Evolutionary conservation across 331 rosid species (phyloP).

Genomic region (Quercus tomentella): DNA sequence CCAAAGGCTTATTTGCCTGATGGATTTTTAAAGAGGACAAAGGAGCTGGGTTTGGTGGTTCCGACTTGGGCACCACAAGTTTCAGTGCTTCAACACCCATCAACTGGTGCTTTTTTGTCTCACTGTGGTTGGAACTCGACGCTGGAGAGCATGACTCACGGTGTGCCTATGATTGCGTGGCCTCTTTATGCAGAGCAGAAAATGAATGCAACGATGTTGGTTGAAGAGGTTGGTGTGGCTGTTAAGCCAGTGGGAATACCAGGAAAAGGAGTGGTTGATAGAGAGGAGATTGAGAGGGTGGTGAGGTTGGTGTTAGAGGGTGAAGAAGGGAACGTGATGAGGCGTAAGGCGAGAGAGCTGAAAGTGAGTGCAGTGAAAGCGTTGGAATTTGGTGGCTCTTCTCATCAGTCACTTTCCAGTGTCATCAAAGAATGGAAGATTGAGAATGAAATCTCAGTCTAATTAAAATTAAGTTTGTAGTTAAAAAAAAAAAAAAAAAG

Average conservation of each 20-base stretch:
- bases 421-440: background rate
- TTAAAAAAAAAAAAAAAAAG: too few species aligned
- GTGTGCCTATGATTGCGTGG: conserved; percentile 49
- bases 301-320: conserved; percentile 27
- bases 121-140: conserved; percentile 61
- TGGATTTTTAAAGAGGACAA: conserved; percentile 31
- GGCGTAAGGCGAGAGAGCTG: conserved; percentile 12
- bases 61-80: conserved; percentile 32
- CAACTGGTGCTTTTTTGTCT: conserved; percentile 35
- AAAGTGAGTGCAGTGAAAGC: conserved; percentile 16
- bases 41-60: conserved; percentile 15
- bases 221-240: conserved; percentile 22
- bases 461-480: too few species aligned
- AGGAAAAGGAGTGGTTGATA: background rate
- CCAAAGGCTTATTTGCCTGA: conserved; percentile 20
- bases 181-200: conserved; percentile 53
- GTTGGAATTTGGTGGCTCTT: conserved; percentile 3
- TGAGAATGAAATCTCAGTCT: too few species aligned
- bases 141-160: conserved; percentile 31
- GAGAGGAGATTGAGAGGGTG: conserved; percentile 31
- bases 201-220: conserved; percentile 38
- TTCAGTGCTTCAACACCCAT: conserved; percentile 17
- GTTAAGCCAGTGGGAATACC: background rate
- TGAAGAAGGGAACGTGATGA: conserved; percentile 24
- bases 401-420: background rate